Evolutionary conservation across 768 basidiomycete species (phyloP), one percentile per base, ranked within the genome.

Genomic region (Coprinellus micaceus): DNA sequence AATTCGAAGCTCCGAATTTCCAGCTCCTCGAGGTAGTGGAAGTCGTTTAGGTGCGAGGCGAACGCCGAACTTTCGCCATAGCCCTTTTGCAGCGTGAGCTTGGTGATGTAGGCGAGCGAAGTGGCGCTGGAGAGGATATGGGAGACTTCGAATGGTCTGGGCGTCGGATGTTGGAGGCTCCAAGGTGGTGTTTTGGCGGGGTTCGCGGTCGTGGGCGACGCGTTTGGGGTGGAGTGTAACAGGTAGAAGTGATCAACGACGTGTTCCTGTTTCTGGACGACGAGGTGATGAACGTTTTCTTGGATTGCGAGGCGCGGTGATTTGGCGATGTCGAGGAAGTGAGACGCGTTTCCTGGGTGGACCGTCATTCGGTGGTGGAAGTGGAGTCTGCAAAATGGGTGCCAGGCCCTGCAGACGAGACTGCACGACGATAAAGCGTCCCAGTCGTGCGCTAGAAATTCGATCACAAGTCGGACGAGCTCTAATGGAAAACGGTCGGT

Each of bases 1-100:
- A 68, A 68, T 52, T 63, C 57, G 58, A 66, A 68, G 25, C 62
- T 61, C 4, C 64, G 60, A 13, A 68, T 61, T 52, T 68, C 67
- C 24, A 68, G 59, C 12, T 61, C 64, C n/a, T 60, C 63, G 6
- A 68, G 59, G 24, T 54, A 47, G 10, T 55, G 47, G 54, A 68
- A 68, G 41, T 21, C 56, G 52, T 15, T 56, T 28, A 30, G 52
- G 58, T 44, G 56, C 43, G 37, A 59, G 43, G 24, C 61, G 15
- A 51, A 39, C 7, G 26, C 17, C 21, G 53, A 30, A 36, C 36
- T 55, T 47, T 59, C 37, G 17, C 41, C 48, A 26, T 53, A 55
- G 12, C 53, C 58, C 21, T 59, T 54, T 48, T 51, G 53, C 24
- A 59, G 37, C 12, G 53, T 46, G 36, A 59, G 46, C 30, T 53